These are phyloP conservation scores for Aspergillus candidus DNA, from an alignment of 2,329 filamentous ascomycete species.

Conservation along the genomic window DNA sequence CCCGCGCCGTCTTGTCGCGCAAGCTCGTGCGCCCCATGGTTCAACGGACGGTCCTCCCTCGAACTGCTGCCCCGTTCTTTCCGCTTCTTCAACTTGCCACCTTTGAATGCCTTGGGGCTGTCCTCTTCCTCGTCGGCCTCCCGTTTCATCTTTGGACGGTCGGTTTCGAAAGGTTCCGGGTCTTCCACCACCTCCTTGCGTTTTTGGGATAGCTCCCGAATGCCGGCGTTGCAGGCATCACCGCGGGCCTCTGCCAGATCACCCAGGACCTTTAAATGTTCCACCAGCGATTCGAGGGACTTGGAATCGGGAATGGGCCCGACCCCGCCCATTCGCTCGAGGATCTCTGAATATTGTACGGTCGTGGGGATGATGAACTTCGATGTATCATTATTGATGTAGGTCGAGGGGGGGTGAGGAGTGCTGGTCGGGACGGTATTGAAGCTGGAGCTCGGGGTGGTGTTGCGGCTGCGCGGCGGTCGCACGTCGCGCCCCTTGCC, in stretches of 20 bases:
- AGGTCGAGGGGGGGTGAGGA: constrained; percentile 39
- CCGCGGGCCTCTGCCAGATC: constrained; percentile 53
- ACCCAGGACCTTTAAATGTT: constrained; percentile 51
- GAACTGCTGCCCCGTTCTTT: constrained; percentile 58
- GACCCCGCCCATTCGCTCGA: constrained; percentile 49
- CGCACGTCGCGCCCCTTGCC: constrained; percentile 48
- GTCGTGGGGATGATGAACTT: constrained; percentile 45
- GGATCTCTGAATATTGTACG: constrained; percentile 52
- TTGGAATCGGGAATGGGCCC: constrained; percentile 44
- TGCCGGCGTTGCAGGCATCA: constrained; percentile 53
- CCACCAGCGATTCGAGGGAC: constrained; percentile 45
- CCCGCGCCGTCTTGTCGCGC: constrained; percentile 60
- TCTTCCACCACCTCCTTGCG: constrained; percentile 53
- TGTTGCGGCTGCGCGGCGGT: constrained; percentile 56
- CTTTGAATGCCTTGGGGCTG: constrained; percentile 44
- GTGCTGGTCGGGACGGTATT: constrained; percentile 40
- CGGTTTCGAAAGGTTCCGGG: constrained; percentile 41
- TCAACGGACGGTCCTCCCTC: constrained; percentile 55
- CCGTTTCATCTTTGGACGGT: constrained; percentile 43
- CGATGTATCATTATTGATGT: constrained; percentile 49
- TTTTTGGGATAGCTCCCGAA: constrained; percentile 54
- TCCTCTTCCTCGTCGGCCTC: constrained; percentile 43
- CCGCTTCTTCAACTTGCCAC: constrained; percentile 68
- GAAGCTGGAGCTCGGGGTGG: constrained; percentile 54
- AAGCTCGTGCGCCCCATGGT: constrained; percentile 58